Evolutionary conservation across 768 basidiomycete species (phyloP).

Genomic region (Lactifluus rugatus): DNA sequence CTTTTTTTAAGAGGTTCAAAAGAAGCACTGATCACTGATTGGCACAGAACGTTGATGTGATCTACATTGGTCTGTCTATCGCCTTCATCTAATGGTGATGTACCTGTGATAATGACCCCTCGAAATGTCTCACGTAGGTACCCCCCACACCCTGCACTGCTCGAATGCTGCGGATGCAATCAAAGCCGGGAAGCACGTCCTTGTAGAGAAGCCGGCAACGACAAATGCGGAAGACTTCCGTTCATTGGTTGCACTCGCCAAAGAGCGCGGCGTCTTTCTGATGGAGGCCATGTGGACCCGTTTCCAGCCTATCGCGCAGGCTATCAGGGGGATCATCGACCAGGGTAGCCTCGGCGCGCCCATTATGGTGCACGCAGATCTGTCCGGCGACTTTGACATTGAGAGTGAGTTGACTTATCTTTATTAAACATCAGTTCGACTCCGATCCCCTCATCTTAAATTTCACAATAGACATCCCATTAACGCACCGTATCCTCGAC

Average conservation of each 20-base stretch:
- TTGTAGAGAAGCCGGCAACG: conserved; percentile 87
- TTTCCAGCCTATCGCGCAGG: conserved; percentile 60
- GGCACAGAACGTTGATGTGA: conserved; percentile 52
- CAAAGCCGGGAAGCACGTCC: conserved; percentile 71
- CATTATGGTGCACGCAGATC: conserved; percentile 60
- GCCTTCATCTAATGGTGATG: background rate
- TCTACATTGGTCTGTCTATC: conserved; percentile 60
- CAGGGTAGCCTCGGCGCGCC: conserved; percentile 57
- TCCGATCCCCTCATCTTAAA: background rate
- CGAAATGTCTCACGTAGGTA: conserved; percentile 42
- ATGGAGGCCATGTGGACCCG: conserved; percentile 92
- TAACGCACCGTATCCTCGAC: conserved; percentile 67
- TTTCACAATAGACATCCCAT: conserved; percentile 42
- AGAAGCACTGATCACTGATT: no score
- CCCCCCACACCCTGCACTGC: conserved; percentile 81
- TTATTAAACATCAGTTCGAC: background rate
- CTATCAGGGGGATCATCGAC: conserved; percentile 55
- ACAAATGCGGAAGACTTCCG: conserved; percentile 65
- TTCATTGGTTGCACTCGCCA: conserved; percentile 64
- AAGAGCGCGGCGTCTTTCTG: conserved; percentile 71
- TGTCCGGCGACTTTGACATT: conserved; percentile 61
- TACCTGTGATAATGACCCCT: background rate
- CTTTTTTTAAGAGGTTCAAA: no score
- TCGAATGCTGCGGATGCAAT: conserved; percentile 66
- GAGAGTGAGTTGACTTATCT: conserved; percentile 38